phyloP scores from a whole-genome alignment of 2,329 filamentous ascomycete species.

The Exophiala xenobiotica region DNA sequence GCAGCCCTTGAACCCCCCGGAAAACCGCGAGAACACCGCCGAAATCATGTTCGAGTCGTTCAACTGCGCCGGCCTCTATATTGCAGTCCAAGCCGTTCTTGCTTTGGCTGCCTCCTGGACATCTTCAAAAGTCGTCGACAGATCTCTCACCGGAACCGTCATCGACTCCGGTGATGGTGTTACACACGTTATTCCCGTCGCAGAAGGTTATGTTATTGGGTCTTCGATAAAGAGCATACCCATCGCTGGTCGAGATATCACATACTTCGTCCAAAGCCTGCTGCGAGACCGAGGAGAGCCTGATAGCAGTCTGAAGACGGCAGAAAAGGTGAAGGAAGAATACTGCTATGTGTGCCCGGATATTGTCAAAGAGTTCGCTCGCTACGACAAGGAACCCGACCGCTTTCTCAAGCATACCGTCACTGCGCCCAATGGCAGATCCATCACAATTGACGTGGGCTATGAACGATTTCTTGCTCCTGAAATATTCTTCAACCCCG shows the following conservation, averaged over 20 bases:
- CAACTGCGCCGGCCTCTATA: constrained; percentile 98
- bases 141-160: constrained; percentile 93
- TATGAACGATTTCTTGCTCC: constrained; percentile 98
- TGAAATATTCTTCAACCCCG: constrained; percentile 99
- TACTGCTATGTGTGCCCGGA: constrained; percentile 98
- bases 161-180: constrained; percentile 99
- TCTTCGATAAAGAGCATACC: constrained; percentile 99
- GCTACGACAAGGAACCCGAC: constrained; percentile 89
- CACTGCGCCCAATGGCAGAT: constrained; percentile 78
- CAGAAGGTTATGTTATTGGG: constrained; percentile 97
- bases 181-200: constrained; percentile 97
- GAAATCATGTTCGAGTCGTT: constrained; percentile 99
- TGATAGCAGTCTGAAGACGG: constrained; percentile 94
- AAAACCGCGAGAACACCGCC: constrained; percentile 98
- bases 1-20: constrained; percentile 92
- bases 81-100: constrained; percentile 95
- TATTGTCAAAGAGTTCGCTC: constrained; percentile 96
- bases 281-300: constrained; percentile 94
- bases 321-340: constrained; percentile 97
- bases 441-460: constrained; percentile 84
- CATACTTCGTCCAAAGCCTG: constrained; percentile 96
- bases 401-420: constrained; percentile 90
- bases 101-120: constrained; percentile 98
- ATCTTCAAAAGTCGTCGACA: constrained; percentile 93
- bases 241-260: constrained; percentile 96